A percentile compares a stretch with the other conserved stretches of the same genome.
phyloP scores from a whole-genome alignment of 352 stramenopile species.

The Chrysophaeum taylorii region DNA sequence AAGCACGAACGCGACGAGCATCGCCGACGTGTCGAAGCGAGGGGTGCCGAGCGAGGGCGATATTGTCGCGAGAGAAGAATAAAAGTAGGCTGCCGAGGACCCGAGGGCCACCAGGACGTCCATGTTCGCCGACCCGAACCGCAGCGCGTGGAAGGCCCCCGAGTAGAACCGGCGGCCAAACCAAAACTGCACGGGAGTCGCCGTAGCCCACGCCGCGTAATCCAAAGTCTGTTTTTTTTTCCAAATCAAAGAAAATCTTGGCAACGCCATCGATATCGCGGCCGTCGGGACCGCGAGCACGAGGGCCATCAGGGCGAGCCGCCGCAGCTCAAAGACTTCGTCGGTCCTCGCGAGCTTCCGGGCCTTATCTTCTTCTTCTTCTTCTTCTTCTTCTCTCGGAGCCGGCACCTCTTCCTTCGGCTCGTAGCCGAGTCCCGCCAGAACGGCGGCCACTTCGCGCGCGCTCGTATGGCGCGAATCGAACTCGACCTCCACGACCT shows the following conservation, averaged over 20 bases:
- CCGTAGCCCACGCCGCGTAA: no score
- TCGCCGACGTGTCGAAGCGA: slow-evolving; percentile 95
- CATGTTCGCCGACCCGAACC: slow-evolving; percentile 79
- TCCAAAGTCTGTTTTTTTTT: no score
- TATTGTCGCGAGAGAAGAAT: slow-evolving; percentile 54
- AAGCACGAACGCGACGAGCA: slow-evolving; percentile 95
- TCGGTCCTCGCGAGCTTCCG: neutral
- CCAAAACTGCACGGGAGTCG: slow-evolving; percentile 89
- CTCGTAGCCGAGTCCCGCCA: slow-evolving; percentile 76
- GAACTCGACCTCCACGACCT: neutral
- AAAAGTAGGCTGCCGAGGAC: slow-evolving; percentile 88
- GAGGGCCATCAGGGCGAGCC: neutral
- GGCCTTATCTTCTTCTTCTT: slow-evolving; percentile 9
- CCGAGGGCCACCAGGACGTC: slow-evolving; percentile 91
- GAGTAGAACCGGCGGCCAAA: slow-evolving; percentile 81
- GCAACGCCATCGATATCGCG: no score
- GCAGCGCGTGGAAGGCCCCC: slow-evolving; percentile 76
- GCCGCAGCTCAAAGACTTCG: neutral
- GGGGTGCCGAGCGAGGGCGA: slow-evolving; percentile 20
- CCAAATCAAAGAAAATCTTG: no score
- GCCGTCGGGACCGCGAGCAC: slow-evolving; percentile 2
- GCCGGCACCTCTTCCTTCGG: slow-evolving; percentile 48
- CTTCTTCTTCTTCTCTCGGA: slow-evolving; percentile 31
- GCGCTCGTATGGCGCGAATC: no score
- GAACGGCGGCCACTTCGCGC: slow-evolving; percentile 68